Conservation (phyloP, 257 asterid species). For the Plantago major region DNA sequence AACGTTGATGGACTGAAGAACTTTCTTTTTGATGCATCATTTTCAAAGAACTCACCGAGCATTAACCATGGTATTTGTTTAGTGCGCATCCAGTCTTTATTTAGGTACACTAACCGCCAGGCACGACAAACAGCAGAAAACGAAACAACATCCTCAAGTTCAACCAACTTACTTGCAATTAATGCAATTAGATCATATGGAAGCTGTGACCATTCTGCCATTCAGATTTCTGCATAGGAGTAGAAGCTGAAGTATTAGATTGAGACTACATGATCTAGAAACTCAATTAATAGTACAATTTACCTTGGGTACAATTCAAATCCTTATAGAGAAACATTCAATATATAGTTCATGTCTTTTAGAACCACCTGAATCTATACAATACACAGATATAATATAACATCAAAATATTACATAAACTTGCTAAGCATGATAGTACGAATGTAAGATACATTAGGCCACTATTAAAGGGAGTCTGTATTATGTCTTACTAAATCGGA, state of each 20-base stretch:
- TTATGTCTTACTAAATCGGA: too few relatives aligned
- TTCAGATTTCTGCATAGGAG: not conserved
- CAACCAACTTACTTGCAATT: slow-evolving; percentile 20
- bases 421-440: too few relatives aligned
- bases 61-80: slow-evolving; percentile 25
- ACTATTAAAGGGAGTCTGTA: too few relatives aligned
- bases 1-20: slow-evolving; percentile 20
- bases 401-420: too few relatives aligned
- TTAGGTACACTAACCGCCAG: slow-evolving; percentile 20
- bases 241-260: not conserved
- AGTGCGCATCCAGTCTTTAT: slow-evolving; percentile 23
- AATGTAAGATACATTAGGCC: too few relatives aligned
- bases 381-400: too few relatives aligned
- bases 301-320: too few relatives aligned
- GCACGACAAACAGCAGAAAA: not conserved
- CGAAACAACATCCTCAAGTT: slow-evolving; percentile 24
- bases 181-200: slow-evolving; percentile 22
- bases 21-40: slow-evolving; percentile 4
- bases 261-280: too few relatives aligned
- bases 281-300: too few relatives aligned
- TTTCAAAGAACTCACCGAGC: slow-evolving; percentile 18
- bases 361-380: too few relatives aligned
- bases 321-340: too few relatives aligned
- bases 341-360: too few relatives aligned
- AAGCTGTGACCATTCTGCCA: slow-evolving; percentile 30